Percentiles rank a stretch among this genome's conserved stretches.
Conservation (phyloP, 2,329 filamentous ascomycete species). For the Cyphellophora europaea region DNA sequence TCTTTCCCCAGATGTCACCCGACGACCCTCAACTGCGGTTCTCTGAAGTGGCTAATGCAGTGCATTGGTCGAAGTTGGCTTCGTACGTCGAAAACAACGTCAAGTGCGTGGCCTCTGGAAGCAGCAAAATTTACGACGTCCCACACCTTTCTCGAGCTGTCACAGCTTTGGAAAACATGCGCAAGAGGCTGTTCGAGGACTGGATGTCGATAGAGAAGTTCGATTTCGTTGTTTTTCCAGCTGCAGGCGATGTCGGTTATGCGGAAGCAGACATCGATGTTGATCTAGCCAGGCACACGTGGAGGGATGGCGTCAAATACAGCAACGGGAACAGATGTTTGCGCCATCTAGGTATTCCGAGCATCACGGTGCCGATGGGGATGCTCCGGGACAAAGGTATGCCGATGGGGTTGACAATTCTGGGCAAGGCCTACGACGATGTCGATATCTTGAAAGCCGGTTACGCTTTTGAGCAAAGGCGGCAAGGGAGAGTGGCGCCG, state of each 20-base stretch:
- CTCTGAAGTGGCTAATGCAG: constrained; percentile 8
- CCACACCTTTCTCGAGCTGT: constrained; percentile 5
- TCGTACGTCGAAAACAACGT: constrained; percentile 2
- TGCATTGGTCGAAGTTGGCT: constrained; percentile 9
- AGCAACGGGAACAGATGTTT: constrained; percentile 36
- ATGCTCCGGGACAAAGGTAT: constrained; percentile 17
- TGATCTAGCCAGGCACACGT: constrained; percentile 24
- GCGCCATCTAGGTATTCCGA: constrained; percentile 21
- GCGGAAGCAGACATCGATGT: constrained; percentile 35
- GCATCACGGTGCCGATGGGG: constrained; percentile 22
- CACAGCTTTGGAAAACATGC: constrained; percentile 7
- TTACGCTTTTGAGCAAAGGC: constrained; percentile 18
- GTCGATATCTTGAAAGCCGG: constrained; percentile 17
- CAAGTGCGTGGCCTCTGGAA: neutral
- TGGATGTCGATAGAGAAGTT: constrained; percentile 33
- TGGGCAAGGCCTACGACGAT: constrained; percentile 20
- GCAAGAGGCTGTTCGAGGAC: constrained; percentile 26
- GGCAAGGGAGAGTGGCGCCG: constrained; percentile 5
- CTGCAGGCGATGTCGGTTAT: constrained; percentile 39
- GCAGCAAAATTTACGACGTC: constrained; percentile 6
- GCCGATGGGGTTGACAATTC: constrained; percentile 21
- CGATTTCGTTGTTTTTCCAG: constrained; percentile 38
- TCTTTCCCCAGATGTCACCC: constrained; percentile 24
- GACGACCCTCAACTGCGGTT: constrained; percentile 8
- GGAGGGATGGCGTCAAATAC: constrained; percentile 41